Evolutionary conservation across 1,284 basidiomycete species (phyloP), one percentile per base, ranked within the genome.

Genomic region (Ceratobasidium papillatum): DNA sequence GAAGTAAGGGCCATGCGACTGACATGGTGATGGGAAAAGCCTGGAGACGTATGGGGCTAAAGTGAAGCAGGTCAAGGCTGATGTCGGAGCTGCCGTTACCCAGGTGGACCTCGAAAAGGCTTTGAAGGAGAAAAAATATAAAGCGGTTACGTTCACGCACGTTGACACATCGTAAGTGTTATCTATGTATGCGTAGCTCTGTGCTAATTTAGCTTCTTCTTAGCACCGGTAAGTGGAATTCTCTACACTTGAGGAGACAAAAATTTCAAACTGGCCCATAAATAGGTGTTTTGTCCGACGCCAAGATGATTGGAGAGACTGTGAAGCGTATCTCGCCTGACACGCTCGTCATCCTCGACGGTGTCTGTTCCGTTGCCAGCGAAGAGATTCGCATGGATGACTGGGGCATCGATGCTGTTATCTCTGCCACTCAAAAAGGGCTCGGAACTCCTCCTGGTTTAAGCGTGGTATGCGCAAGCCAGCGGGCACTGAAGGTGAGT

Each of bases 321-420:
- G 93, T 97, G 73, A 88, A 87, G 80, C 86, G 87, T 59, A 87
- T 94, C 78, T 95, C 94, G 1, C 97, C 98, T 3, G 89, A 94
- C 41, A 94, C 96, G 0, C 86, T 99, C 76, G 92, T 98, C 71
- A 86, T 95, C 25, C 85, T 97, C 75, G 97, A 99, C 81, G 95
- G 90, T 52, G 98, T 99, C 36, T 99, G 98, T 85, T 92, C 95
- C 7, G 96, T 99, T 14, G 97, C 94, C 0, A 96, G 93, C 78
- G 97, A 99, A 82, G 95, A 99, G 83, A 97, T 99, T 79, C 90
- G 87, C 74, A 92, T 98, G 86, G 97, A 99, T 79, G 91, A 89
- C 19, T 99, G 97, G 98, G 91, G 89, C 34, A 87, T 99, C 75
- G 98, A 99, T 80, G 89, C 96, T 38, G 91, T 99, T 58, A 82